Evolutionary conservation across 1,284 basidiomycete genomes (phyloP), one percentile per base, ranked within the genome.

Genomic region (Ceratobasidium sp.): DNA sequence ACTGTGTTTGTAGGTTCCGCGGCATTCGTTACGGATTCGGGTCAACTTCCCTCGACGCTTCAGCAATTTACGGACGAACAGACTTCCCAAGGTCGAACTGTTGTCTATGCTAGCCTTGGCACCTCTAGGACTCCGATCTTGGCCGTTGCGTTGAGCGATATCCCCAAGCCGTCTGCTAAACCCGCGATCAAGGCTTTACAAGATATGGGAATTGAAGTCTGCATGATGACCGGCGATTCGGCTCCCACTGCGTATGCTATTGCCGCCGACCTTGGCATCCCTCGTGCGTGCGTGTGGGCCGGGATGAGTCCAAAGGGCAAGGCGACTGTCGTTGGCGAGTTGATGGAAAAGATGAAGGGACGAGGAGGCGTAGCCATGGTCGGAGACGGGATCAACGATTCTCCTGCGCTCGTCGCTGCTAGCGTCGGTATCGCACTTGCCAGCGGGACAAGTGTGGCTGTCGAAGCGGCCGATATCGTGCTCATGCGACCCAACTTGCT

Each of bases 371-470:
- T 97, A 26, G 96, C 94, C 0, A 97, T 97, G 95, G 96, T 99
- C 59, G 97, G 97, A 23, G 97, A 99, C 80, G 97, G 97, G 21
- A 97, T 99, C 83, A 99, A 99, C 80, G 97, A 99, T 80, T 97
- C 96, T 0, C 97, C 96, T 0, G 97, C 97, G 0, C 89, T 99
- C 0, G 96, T 97, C 18, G 93, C 93, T 1, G 94, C 97, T 0
- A 94, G 94, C 1, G 92, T 99, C 36, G 97, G 97, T 28, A 97
- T 99, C 75, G 97, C 97, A 0, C 87, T 99, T 0, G 94, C 93
- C 21, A 94, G 94, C 0, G 97, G 97, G 26, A 96, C 97, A 5
- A 96, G 95, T 28, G 94, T 99, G 45, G 97, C 97, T 2, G 92
- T 99, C 74, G 97, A 98, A 83, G 97, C 97, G 0, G 97, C 97